Conservation (phyloP, 208 protist species). For the Leishmania turanica region DNA sequence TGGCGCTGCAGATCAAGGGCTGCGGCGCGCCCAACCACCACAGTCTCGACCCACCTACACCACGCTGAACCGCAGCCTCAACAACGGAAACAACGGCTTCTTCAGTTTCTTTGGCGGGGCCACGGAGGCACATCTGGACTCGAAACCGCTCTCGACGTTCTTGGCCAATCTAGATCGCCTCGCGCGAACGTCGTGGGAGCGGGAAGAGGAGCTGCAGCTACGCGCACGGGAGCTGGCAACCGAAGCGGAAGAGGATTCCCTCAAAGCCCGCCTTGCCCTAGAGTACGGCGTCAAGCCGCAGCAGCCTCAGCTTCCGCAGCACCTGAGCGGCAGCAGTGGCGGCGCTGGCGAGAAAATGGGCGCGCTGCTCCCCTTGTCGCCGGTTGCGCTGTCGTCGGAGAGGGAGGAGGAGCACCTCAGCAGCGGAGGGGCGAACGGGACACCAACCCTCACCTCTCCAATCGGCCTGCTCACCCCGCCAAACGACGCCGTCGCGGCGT, state of each 20-base stretch:
- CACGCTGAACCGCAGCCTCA: constrained; percentile 26
- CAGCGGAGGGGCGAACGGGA: background rate
- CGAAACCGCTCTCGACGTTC: constrained; percentile 65
- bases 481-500: constrained; percentile 4
- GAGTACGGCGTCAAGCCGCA: constrained; percentile 11
- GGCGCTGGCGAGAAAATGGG: background rate
- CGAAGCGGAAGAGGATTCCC: constrained; percentile 41
- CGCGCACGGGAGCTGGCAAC: constrained; percentile 50
- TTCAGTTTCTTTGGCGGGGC: constrained; percentile 74
- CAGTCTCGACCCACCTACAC: constrained; percentile 17
- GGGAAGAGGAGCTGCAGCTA: constrained; percentile 57
- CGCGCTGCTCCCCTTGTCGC: background rate
- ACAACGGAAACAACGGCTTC: constrained; percentile 50
- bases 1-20: background rate
- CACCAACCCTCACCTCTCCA: background rate
- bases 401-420: background rate
- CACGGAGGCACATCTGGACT: constrained; percentile 59
- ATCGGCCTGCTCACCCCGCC: background rate
- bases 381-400: background rate
- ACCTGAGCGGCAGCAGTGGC: background rate
- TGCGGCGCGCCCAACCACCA: background rate
- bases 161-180: constrained; percentile 41
- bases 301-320: background rate
- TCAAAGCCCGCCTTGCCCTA: constrained; percentile 24
- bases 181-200: constrained; percentile 29